Evolutionary conservation across 1,284 basidiomycete species (phyloP).

Genomic region (Trichosporon ovoides): DNA sequence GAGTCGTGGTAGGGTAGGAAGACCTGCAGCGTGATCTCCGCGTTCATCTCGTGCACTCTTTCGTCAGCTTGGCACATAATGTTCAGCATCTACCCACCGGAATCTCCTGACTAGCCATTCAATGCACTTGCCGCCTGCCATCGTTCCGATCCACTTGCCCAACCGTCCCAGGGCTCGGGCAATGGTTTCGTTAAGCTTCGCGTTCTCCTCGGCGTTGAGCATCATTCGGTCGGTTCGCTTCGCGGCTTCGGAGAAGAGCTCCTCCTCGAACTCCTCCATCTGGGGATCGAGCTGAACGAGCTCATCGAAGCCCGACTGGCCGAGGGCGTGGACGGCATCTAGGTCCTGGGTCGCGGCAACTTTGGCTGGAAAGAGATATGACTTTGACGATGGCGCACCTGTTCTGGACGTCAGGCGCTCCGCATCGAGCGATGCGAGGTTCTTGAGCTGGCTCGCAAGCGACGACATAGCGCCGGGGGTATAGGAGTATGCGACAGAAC

Average conservation of each 20-base stretch:
- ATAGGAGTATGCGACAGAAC: constrained; percentile 2
- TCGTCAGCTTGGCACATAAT: not conserved
- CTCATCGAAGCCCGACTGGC: constrained; percentile 66
- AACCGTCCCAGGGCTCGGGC: constrained; percentile 62
- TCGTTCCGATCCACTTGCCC: constrained; percentile 74
- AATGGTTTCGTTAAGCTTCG: constrained; percentile 53
- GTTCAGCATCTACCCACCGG: constrained; percentile 55
- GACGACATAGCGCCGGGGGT: constrained; percentile 49
- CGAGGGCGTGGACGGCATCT: constrained; percentile 79
- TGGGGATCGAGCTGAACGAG: constrained; percentile 61
- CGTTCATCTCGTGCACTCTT: constrained; percentile 91
- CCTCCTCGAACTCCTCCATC: constrained; percentile 55
- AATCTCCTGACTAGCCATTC: constrained; percentile 96
- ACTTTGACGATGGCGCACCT: constrained; percentile 55
- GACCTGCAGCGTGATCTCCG: constrained; percentile 67
- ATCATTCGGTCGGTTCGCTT: constrained; percentile 77
- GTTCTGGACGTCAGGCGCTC: constrained; percentile 61
- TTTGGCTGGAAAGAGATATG: constrained; percentile 78
- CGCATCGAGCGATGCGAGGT: constrained; percentile 73
- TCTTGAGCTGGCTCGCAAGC: constrained; percentile 76
- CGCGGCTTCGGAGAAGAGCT: constrained; percentile 76
- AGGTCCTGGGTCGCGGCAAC: constrained; percentile 79
- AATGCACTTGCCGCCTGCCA: constrained; percentile 76
- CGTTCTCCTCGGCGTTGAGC: constrained; percentile 61
- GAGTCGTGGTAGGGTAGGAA: constrained; percentile 96